These are phyloP conservation scores for Allium sativum DNA, from an alignment of 106 monocot species.

Conservation along the genomic window DNA sequence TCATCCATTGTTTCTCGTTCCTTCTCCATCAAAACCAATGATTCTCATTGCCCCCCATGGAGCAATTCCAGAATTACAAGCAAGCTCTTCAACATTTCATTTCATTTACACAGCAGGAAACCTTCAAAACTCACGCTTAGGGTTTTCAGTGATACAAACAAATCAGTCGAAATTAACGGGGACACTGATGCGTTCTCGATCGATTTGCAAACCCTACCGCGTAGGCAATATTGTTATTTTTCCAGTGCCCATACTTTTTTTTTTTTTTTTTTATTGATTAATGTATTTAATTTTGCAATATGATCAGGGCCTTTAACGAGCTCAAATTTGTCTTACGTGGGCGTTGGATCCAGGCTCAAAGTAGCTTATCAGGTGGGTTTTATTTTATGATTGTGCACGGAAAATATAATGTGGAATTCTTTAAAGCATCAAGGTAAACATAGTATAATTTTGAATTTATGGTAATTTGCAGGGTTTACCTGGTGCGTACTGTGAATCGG, in stretches of 20 bases:
- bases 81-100: neutral
- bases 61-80: neutral
- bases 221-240: conserved; percentile 8
- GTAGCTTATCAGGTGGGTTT: conserved; percentile 40
- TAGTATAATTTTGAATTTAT: neutral
- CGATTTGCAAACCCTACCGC: conserved; percentile 17
- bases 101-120: neutral
- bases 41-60: neutral
- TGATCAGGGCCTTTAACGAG: conserved; percentile 25
- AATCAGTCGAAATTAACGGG: conserved; percentile 3
- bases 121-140: neutral
- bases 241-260: neutral
- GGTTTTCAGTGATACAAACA: neutral
- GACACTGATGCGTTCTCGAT: neutral
- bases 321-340: conserved; percentile 14
- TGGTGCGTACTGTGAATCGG: conserved; percentile 61
- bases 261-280: neutral
- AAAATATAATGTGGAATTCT: too few relatives aligned
- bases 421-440: too few relatives aligned
- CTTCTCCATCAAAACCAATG: neutral
- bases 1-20: neutral
- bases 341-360: conserved; percentile 17
- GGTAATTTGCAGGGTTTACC: conserved; percentile 39
- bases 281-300: neutral
- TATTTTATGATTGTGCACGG: too few relatives aligned